A percentile compares a stretch with the other conserved stretches of the same genome.
These are phyloP conservation scores for Haplosporangium gracile DNA, from an alignment of 192 early-diverging fungal genomes.

Conservation along the genomic window DNA sequence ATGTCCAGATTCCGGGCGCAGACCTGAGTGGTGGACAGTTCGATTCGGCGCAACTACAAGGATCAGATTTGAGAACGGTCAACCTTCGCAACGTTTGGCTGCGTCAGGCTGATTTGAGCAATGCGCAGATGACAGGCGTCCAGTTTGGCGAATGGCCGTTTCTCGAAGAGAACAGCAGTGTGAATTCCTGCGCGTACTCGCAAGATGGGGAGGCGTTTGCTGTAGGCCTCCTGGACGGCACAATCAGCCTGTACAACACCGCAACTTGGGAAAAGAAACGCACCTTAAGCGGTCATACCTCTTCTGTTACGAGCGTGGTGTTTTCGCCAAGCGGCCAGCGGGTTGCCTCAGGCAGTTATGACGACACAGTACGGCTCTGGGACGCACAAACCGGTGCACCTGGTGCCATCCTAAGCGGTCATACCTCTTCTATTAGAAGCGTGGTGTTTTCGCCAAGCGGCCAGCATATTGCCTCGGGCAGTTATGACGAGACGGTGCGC, in stretches of 20 bases:
- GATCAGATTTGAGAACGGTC: constrained; percentile 6
- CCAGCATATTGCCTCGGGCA: neutral
- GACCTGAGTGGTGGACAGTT: constrained; percentile 18
- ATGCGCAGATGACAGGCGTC: constrained; percentile 17
- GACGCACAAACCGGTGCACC: neutral
- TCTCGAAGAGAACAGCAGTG: neutral
- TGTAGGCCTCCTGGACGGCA: neutral
- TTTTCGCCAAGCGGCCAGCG: constrained; percentile 17
- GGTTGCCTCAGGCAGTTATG: constrained; percentile 11
- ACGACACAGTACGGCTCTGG: too few species aligned
- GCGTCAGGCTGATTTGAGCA: constrained; percentile 18
- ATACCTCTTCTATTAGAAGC: neutral
- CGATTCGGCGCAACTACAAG: constrained; percentile 24
- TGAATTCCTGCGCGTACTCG: constrained; percentile 9
- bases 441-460: constrained; percentile 12
- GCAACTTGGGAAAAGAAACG: neutral
- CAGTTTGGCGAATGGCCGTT: constrained; percentile 21
- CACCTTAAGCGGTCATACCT: neutral
- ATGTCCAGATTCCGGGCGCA: constrained; percentile 24
- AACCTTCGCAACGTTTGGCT: constrained; percentile 13
- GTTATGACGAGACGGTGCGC: neutral
- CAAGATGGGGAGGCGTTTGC: neutral
- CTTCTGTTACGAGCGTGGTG: neutral
- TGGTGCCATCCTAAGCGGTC: neutral
- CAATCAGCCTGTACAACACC: neutral